Percentiles rank a stretch among this genome's conserved stretches.
Conservation (phyloP, 2,329 filamentous ascomycete genomes). For the Cladophialophora psammophila region DNA sequence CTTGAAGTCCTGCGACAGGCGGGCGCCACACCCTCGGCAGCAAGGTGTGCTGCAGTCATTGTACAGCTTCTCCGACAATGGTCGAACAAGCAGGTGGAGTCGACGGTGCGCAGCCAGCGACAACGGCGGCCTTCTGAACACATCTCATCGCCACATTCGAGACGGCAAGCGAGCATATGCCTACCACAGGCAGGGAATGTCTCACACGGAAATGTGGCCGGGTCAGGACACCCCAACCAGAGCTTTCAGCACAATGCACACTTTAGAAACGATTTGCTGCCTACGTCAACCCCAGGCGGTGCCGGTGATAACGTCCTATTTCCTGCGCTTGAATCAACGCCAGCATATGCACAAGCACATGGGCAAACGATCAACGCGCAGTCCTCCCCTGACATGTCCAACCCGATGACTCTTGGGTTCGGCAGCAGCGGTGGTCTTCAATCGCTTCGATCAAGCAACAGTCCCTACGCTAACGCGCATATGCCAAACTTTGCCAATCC, state of each 20-base stretch:
- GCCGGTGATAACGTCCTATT: neutral
- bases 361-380: neutral
- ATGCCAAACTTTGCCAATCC: slow-evolving; percentile 1
- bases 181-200: neutral
- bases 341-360: neutral
- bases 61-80: slow-evolving; percentile 17
- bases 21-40: slow-evolving; percentile 16
- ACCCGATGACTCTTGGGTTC: neutral
- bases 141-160: neutral
- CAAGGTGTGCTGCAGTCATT: slow-evolving; percentile 23
- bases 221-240: neutral
- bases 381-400: neutral
- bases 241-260: neutral
- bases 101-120: neutral
- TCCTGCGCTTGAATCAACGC: neutral
- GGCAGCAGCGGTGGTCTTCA: slow-evolving; percentile 5
- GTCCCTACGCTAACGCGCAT: neutral
- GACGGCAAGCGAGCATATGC: neutral
- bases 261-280: neutral
- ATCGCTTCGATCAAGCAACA: neutral
- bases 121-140: neutral
- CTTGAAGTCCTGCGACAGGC: slow-evolving; percentile 21
- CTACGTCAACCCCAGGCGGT: neutral
- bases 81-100: slow-evolving; percentile 11
- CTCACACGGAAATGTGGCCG: neutral